These are phyloP conservation scores for Citrus cavaleriei DNA, from an alignment of 345 rosid genomes.

Conservation along the genomic window DNA sequence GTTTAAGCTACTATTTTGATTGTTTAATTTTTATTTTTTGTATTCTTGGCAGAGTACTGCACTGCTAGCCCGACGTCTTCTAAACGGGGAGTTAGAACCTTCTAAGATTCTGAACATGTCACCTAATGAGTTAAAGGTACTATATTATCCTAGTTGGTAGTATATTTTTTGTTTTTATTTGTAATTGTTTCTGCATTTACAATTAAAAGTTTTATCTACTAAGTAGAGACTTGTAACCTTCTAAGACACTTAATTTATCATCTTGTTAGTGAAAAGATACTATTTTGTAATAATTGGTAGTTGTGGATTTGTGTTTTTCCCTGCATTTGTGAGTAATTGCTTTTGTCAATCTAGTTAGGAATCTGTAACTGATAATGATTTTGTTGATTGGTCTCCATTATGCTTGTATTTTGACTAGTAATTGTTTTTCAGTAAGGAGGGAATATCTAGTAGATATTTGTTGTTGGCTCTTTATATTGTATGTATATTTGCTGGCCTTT, in stretches of 20 bases:
- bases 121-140: conserved; percentile 86
- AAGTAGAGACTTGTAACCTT: too few species aligned
- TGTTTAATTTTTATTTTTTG: neutral
- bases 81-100: conserved; percentile 81
- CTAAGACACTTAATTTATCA: too few species aligned
- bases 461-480: neutral
- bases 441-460: neutral
- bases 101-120: conserved; percentile 84
- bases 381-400: neutral
- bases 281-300: too few species aligned
- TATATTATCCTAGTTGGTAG: neutral
- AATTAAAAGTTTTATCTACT: too few species aligned
- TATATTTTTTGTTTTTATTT: too few species aligned
- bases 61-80: conserved; percentile 64
- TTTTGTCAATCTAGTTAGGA: neutral
- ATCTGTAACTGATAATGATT: neutral
- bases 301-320: too few species aligned
- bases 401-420: neutral
- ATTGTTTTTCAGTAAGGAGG: neutral
- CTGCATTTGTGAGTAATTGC: too few species aligned
- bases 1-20: neutral
- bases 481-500: too few species aligned
- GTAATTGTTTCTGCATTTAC: too few species aligned
- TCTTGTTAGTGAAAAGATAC: too few species aligned
- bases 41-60: conserved; percentile 42